These are phyloP conservation scores for Colletotrichum lindemuthianum DNA, from an alignment of 2,329 filamentous ascomycete genomes.

Conservation along the genomic window DNA sequence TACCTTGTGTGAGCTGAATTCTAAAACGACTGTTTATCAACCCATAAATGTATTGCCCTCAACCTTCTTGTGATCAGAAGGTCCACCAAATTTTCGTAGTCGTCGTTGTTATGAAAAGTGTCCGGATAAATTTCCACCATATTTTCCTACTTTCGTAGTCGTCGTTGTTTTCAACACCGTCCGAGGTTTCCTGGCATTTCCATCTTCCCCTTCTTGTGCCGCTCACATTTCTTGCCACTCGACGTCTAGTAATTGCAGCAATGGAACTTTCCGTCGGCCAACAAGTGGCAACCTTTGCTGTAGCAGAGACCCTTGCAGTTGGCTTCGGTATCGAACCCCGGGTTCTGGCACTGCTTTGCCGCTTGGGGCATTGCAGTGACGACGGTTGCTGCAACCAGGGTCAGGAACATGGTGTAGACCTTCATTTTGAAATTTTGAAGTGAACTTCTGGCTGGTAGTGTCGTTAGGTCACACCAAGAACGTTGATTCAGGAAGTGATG, in stretches of 20 bases:
- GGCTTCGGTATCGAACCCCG: neutral
- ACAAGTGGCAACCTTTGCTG: constrained; percentile 3
- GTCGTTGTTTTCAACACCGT: neutral
- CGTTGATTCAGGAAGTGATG: neutral
- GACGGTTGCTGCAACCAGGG: neutral
- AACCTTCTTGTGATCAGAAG: too few species aligned
- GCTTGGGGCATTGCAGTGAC: neutral
- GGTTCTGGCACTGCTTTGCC: constrained; percentile 1
- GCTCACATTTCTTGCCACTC: too few species aligned
- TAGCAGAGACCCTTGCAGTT: constrained; percentile 9
- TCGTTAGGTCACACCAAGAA: neutral
- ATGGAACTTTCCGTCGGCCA: neutral
- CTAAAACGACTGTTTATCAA: too few species aligned
- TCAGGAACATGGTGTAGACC: neutral
- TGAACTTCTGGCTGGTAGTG: too few species aligned
- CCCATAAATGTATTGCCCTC: too few species aligned
- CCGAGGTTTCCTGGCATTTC: neutral
- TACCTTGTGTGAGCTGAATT: too few species aligned
- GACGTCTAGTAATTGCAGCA: constrained; percentile 8
- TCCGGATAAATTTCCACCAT: too few species aligned
- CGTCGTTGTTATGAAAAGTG: too few species aligned
- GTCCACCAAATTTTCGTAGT: too few species aligned
- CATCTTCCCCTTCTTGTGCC: neutral
- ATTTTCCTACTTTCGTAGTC: too few species aligned
- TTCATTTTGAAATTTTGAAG: neutral